Conservation (phyloP, 1,284 basidiomycete genomes). For the Melampsora larici-populina region DNA sequence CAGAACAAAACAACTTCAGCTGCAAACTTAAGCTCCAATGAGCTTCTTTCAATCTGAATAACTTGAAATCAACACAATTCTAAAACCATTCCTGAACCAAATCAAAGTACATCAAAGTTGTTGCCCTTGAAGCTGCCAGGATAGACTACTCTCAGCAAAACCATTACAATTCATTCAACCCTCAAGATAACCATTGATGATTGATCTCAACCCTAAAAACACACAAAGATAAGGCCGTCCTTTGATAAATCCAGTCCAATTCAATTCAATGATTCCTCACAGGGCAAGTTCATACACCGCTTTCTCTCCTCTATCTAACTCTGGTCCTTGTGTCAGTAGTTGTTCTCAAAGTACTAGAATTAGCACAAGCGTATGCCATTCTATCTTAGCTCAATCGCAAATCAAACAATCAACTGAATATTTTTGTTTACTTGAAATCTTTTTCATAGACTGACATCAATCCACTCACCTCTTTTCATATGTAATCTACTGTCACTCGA, state of each 20-base stretch:
- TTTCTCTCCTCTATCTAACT: background rate
- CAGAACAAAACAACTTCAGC: no score
- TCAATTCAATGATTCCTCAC: background rate
- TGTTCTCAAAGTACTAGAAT: constrained; percentile 25
- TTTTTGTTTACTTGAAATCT: constrained; percentile 2
- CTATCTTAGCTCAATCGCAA: background rate
- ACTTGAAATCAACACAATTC: no score
- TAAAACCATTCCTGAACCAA: no score
- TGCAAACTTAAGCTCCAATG: no score
- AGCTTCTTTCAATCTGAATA: no score
- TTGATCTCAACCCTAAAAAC: no score
- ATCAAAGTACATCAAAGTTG: no score
- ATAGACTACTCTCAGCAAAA: no score
- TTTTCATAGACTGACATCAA: constrained; percentile 4
- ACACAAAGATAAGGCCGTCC: no score
- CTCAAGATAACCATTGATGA: no score
- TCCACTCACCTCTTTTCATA: constrained; percentile 53
- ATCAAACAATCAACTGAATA: background rate
- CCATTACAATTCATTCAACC: no score
- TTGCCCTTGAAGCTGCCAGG: no score
- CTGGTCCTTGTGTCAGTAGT: constrained; percentile 9
- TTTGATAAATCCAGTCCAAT: background rate
- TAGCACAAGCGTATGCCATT: constrained; percentile 12
- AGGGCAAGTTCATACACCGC: background rate
- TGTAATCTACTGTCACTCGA: constrained; percentile 88